phyloP scores from a whole-genome alignment of 1,284 basidiomycete species.

The Ustilago shanxiensis region DNA sequence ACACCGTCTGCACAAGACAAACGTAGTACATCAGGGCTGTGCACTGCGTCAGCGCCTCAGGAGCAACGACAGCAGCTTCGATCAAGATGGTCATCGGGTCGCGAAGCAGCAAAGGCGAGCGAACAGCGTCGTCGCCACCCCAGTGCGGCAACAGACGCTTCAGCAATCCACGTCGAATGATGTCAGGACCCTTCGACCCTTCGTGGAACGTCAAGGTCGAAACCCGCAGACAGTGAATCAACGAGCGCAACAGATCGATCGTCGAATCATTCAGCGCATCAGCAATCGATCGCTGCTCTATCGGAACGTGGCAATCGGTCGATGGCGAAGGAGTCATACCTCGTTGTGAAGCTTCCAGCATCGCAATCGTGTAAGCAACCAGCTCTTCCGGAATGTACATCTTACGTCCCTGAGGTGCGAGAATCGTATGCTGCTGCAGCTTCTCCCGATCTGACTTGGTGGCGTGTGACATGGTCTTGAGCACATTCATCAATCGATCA shows the following conservation, averaged over 20 bases:
- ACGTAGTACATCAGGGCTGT: slow-evolving; percentile 69
- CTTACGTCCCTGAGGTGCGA: slow-evolving; percentile 59
- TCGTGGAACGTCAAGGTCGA: slow-evolving; percentile 50
- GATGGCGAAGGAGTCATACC: slow-evolving; percentile 56
- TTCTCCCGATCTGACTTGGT: slow-evolving; percentile 47
- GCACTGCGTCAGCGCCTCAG: slow-evolving; percentile 61
- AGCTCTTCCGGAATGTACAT: slow-evolving; percentile 68
- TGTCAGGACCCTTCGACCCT: slow-evolving; percentile 39
- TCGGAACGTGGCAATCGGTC: slow-evolving; percentile 34
- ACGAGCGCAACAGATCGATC: slow-evolving; percentile 55
- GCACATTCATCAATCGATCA: slow-evolving; percentile 62
- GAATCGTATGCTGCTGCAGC: slow-evolving; percentile 59
- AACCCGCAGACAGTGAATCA: slow-evolving; percentile 58
- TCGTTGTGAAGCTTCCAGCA: slow-evolving; percentile 64
- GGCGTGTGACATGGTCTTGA: slow-evolving; percentile 61
- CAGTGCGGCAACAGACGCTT: slow-evolving; percentile 69
- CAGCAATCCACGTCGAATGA: slow-evolving; percentile 64
- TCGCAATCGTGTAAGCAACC: slow-evolving; percentile 67
- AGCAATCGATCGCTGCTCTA: slow-evolving; percentile 44
- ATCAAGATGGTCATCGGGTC: slow-evolving; percentile 66
- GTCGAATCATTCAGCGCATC: slow-evolving; percentile 56
- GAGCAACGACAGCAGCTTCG: slow-evolving; percentile 64
- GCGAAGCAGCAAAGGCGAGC: slow-evolving; percentile 64
- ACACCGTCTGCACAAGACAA: slow-evolving; percentile 65
- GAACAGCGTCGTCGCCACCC: slow-evolving; percentile 65